Base-by-base conservation (phyloP, 2,329 filamentous ascomycete genomes). In the Penicillium sp. region DNA sequence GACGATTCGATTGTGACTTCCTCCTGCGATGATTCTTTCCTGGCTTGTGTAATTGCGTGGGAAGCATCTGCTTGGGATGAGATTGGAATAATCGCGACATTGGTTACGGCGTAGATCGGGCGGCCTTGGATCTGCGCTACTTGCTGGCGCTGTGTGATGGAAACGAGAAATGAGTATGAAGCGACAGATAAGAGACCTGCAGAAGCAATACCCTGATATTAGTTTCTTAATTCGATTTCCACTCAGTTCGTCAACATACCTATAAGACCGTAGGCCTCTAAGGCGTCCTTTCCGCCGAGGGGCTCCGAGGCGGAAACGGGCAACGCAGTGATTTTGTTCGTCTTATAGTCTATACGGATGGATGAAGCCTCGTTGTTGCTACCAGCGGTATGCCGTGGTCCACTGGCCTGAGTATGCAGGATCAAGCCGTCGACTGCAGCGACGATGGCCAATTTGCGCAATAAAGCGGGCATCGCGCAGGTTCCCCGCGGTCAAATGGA, bases 31-130 rank as follows among this genome's bases (percentile, higher is more conserved):
- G 74, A 67, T 62, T 74, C 77, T 54, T 77, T 81, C 62, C 71
- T 80, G 0, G 89, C 90, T 56, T 84, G 83, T 3, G 78, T 75
- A 58, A 97, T 89, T 9, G 91, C 89, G 29, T 84, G 82, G 60
- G 85, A 82, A 5, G 93, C 93, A 43, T 95, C 91, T 41, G 76
- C 73, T 67, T 88, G 88, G 6, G 89, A 93, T 2, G 87, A 85
- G 53, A 94, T 86, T 0, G 94, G 94, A 6, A 96, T 96, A n/a
- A 97, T 80, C 7, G 91, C 89, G 33, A 97, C 90, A 66, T 95
- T 91, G 43, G 89, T 94, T 59, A 97, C 86, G 40, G 91, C 87
- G 74, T 95, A 99, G 55, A 97, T 81, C 0, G 93, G 88, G 55
- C 85, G 87, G 6, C 91, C 91, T 63, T 88, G 86, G 50, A 97